Base-by-base conservation (phyloP, 2,329 filamentous ascomycete species). In the Pseudogymnoascus sp. region DNA sequence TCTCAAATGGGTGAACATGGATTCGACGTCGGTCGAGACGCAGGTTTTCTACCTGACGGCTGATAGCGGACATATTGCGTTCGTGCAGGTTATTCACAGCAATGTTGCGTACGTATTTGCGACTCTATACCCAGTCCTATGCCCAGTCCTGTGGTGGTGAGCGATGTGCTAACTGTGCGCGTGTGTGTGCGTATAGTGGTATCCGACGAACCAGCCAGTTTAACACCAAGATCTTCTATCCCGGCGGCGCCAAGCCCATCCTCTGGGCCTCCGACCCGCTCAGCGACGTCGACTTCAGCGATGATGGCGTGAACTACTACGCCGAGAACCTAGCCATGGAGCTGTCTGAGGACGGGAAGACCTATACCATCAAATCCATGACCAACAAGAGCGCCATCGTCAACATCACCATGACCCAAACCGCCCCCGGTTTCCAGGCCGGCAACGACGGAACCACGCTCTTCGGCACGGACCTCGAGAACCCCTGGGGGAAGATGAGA, bases 41-140 rank as follows among this genome's bases (percentile, higher is more conserved):
- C 89, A 97, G 80, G 92, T 84, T 66, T 99, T 97, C 79, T 99
- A 99, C 79, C 78, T 97, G 72, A 88, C 88, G 77, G 82, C 88
- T 63, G 90, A 96, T 66, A 85, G 80, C 65, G 95, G 95, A 60
- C 82, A 88, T 67, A 76, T 93, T 67, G 90, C 84, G 62, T 84
- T 96, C 76, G 86, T 85, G 65, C 95, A 99, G 82, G 84, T 97
- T 77, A 96, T 99, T 75, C 96, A 97, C 82, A 97, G 90, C 81
- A 97, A 96, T 78, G 90, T 99, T 75, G 89, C 86, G 93, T 97
- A 87, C 77, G 88, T 43, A 56, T 62, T n/a, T 16, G 23, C 14
- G 16, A 11, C 21, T 28, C 9, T 23, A 18, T 23, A 18, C 18
- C 18, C 18, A 18, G 18, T 18, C 18, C 18, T 18, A 18, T 18